Evolutionary conservation across 768 basidiomycete species (phyloP).

Genomic region (Galerina sulciceps): DNA sequence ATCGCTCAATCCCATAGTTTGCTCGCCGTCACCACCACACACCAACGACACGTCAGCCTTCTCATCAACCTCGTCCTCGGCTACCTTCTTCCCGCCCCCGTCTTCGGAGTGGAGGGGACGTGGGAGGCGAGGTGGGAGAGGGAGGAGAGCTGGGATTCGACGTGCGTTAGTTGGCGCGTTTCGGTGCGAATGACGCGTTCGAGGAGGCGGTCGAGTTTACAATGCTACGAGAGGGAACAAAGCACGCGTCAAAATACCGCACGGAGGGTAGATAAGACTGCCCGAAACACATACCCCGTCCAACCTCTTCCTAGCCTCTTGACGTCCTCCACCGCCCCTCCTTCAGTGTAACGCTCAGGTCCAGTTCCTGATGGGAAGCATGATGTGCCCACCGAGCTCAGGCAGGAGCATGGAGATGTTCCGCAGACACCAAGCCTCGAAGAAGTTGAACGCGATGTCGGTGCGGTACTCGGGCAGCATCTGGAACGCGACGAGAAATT

Average conservation of each 20-base stretch:
- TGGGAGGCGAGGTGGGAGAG: conserved; percentile 32
- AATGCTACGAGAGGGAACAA: conserved; percentile 48
- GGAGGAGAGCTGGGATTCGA: conserved; percentile 49
- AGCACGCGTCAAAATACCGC: conserved; percentile 1
- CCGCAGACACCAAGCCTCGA: conserved; percentile 87
- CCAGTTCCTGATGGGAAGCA: conserved; percentile 80
- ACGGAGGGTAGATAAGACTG: conserved; percentile 9
- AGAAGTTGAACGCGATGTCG: conserved; percentile 90
- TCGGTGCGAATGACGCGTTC: conserved; percentile 56
- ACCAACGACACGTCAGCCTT: no score
- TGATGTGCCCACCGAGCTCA: conserved; percentile 57
- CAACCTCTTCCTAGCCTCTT: conserved; percentile 67
- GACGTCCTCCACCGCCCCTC: conserved; percentile 66
- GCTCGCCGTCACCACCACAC: no score
- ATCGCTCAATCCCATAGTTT: no score
- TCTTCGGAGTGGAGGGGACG: conserved; percentile 1
- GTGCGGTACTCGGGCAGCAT: conserved; percentile 88
- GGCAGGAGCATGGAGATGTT: conserved; percentile 84
- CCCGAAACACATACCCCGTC: conserved; percentile 60
- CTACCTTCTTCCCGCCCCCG: no score
- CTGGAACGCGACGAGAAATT: conserved; percentile 86
- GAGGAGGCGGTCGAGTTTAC: conserved; percentile 61
- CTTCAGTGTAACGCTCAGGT: conserved; percentile 62
- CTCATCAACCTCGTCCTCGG: no score
- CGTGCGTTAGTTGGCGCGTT: conserved; percentile 47